Conservation (phyloP, 805 yeast species). For the Helenozyma rhizophorensis region DNA sequence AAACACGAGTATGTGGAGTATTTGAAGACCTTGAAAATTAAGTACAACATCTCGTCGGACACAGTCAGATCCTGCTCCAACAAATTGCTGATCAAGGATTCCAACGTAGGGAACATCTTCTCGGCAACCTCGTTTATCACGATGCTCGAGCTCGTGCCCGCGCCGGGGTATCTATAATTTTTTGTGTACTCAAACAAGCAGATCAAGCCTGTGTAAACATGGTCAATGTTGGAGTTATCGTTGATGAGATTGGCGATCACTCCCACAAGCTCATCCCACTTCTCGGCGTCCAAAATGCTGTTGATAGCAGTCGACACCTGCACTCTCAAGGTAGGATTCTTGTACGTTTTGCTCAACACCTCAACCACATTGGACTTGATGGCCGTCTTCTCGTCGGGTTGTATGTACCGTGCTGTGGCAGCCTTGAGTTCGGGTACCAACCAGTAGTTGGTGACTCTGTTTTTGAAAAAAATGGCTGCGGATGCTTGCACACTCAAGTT, state of each 20-base stretch:
- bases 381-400: slow-evolving; percentile 29
- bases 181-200: slow-evolving; percentile 39
- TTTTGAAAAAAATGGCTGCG: slow-evolving; percentile 43
- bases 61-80: slow-evolving; percentile 19
- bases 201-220: slow-evolving; percentile 37
- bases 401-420: slow-evolving; percentile 21
- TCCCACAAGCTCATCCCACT: slow-evolving; percentile 35
- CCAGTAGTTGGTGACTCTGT: slow-evolving; percentile 38
- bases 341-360: slow-evolving; percentile 30
- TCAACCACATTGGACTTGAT: slow-evolving; percentile 36
- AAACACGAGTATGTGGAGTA: slow-evolving; percentile 34
- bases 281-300: slow-evolving; percentile 46
- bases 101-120: slow-evolving; percentile 35
- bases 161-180: slow-evolving; percentile 36
- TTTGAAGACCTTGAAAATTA: slow-evolving; percentile 38
- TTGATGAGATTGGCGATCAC: slow-evolving; percentile 11
- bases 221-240: slow-evolving; percentile 33
- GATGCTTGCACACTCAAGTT: slow-evolving; percentile 41
- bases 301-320: slow-evolving; percentile 57
- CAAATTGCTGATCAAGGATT: slow-evolving; percentile 25
- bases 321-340: slow-evolving; percentile 39
- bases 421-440: slow-evolving; percentile 27
- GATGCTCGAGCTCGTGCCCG: slow-evolving; percentile 44
- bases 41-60: slow-evolving; percentile 29
- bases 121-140: slow-evolving; percentile 35